Conservation (phyloP, 306 rosid genomes). For the Astragalus glycyphyllos region DNA sequence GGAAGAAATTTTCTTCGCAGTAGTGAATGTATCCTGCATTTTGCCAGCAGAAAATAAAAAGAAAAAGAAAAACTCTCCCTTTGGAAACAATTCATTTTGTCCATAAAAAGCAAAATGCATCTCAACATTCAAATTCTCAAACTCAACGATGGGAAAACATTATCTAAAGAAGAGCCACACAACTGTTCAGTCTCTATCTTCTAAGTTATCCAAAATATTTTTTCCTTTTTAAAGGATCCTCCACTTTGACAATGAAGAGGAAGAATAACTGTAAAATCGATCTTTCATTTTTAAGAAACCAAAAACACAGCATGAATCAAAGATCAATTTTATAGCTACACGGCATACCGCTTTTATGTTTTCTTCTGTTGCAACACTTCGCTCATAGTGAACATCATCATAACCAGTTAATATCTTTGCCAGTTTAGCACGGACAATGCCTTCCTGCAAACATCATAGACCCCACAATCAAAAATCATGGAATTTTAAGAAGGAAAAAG, state of each 20-base stretch:
- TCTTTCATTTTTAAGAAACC: slow-evolving; percentile 24
- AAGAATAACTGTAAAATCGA: slow-evolving; percentile 3
- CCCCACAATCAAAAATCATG: slow-evolving; percentile 38
- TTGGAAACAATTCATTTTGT: slow-evolving; percentile 25
- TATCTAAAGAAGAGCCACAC: slow-evolving; percentile 20
- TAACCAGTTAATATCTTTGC: slow-evolving; percentile 73
- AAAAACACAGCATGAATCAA: slow-evolving; percentile 24
- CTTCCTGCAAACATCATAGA: slow-evolving; percentile 70
- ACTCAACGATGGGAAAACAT: slow-evolving; percentile 20
- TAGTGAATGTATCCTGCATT: slow-evolving; percentile 13
- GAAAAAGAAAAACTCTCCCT: background rate
- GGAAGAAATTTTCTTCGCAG: slow-evolving; percentile 13
- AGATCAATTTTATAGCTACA: slow-evolving; percentile 32
- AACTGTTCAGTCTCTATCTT: slow-evolving; percentile 2
- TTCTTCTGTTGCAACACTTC: slow-evolving; percentile 82
- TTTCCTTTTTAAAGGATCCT: slow-evolving; percentile 22
- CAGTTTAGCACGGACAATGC: slow-evolving; percentile 85
- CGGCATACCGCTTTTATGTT: slow-evolving; percentile 80
- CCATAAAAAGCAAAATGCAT: slow-evolving; percentile 18
- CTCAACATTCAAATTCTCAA: slow-evolving; percentile 28
- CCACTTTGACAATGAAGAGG: slow-evolving; percentile 35
- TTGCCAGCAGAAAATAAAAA: background rate
- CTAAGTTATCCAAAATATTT: slow-evolving; percentile 26
- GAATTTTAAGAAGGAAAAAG: slow-evolving; percentile 30
- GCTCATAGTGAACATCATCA: slow-evolving; percentile 86